Conservation (phyloP, 164 flowering plant species). For the Vitis riparia region DNA sequence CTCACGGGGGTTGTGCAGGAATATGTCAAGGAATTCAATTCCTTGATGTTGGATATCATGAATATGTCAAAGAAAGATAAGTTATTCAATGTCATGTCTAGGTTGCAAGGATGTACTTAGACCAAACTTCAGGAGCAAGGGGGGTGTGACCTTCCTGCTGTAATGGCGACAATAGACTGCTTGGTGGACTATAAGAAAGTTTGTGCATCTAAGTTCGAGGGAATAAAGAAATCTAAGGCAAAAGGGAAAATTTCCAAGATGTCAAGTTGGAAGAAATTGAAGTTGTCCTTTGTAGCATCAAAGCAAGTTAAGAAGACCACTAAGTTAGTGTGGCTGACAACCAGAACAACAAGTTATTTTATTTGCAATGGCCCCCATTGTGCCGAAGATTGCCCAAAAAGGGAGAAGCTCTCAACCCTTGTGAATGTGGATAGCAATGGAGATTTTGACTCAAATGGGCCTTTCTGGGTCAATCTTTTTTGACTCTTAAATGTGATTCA, state of each 20-base stretch:
- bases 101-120: constrained; percentile 1
- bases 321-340: background rate
- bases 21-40: constrained; percentile 9
- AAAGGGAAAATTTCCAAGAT: background rate
- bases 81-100: constrained; percentile 7
- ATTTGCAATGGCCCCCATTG: background rate
- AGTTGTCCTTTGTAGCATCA: background rate
- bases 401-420: background rate
- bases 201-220: background rate
- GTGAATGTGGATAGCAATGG: background rate
- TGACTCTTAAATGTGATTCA: background rate
- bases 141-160: background rate
- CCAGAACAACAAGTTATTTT: background rate
- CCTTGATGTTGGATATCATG: constrained; percentile 7
- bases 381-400: constrained; percentile 5
- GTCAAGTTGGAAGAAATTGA: background rate
- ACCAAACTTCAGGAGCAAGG: background rate
- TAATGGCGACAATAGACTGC: background rate
- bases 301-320: no score
- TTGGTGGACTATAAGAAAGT: background rate
- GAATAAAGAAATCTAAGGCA: background rate
- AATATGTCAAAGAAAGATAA: constrained; percentile 7
- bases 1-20: background rate
- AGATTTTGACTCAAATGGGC: background rate
- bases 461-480: background rate